Evolutionary conservation across 163 green algal species (phyloP).

Genomic region (Chlorella variabilis): DNA sequence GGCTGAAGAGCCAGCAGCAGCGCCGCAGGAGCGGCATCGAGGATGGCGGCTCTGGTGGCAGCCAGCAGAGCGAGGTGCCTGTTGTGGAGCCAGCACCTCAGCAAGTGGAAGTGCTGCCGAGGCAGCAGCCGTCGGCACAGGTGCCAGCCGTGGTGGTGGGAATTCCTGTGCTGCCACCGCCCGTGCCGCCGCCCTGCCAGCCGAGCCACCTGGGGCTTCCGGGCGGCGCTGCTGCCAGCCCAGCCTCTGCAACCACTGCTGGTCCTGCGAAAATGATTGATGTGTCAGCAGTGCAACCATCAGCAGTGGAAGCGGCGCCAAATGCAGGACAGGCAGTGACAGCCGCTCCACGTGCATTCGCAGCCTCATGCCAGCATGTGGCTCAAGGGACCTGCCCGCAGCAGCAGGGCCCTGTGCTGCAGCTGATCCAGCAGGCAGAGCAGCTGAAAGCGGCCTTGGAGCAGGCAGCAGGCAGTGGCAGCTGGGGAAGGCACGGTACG

Average conservation of each 20-base stretch:
- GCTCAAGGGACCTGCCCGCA: no score
- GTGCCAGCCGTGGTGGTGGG: conserved; percentile 15
- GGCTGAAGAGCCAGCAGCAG: conserved; percentile 26
- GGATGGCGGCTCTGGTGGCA: background rate
- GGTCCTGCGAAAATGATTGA: no score
- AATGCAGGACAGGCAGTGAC: background rate
- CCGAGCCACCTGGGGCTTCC: no score
- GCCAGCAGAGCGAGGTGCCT: no score
- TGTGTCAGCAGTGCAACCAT: background rate
- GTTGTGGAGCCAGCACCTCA: background rate
- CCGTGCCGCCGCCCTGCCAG: no score
- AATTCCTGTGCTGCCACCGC: conserved; percentile 13
- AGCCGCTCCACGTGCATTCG: no score
- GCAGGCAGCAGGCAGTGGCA: background rate
- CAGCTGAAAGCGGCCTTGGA: conserved; percentile 14
- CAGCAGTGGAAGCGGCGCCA: no score
- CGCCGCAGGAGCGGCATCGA: background rate
- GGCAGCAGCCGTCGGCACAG: background rate
- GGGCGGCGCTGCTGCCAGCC: background rate
- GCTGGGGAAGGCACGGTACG: background rate
- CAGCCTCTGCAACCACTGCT: background rate
- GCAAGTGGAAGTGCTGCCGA: background rate
- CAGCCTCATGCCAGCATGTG: no score
- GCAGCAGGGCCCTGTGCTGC: conserved; percentile 10
- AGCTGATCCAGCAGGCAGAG: conserved; percentile 35